Conservation (phyloP, 352 stramenopile species). For the Pythium aristosporum region DNA sequence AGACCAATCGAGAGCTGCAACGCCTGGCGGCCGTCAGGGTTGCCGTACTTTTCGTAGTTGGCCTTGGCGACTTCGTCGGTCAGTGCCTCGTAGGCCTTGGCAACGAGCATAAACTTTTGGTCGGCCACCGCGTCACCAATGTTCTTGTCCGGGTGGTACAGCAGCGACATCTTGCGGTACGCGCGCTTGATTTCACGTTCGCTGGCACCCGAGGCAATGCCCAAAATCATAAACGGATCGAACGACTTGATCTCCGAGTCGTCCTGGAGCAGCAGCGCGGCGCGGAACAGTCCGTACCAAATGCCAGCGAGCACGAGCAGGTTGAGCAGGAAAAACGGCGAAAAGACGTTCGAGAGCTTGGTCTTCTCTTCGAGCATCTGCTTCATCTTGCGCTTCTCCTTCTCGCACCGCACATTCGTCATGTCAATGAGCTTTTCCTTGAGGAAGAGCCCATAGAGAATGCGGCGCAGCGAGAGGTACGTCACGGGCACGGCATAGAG, state of each 20-base stretch:
- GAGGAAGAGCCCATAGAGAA: conserved; percentile 89
- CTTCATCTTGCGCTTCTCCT: conserved; percentile 84
- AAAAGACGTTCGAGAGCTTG: conserved; percentile 83
- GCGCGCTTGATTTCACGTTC: conserved; percentile 95
- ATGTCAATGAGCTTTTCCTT: conserved; percentile 88
- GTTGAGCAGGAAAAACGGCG: conserved; percentile 71
- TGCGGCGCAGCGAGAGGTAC: conserved; percentile 80
- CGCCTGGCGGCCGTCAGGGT: conserved; percentile 97
- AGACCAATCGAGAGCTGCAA: conserved; percentile 96
- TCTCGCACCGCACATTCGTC: conserved; percentile 78
- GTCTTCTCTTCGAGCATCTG: conserved; percentile 85
- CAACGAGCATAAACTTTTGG: conserved; percentile 99
- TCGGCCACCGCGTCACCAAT: conserved; percentile 95
- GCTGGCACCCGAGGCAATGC: conserved; percentile 89
- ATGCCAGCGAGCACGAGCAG: conserved; percentile 65
- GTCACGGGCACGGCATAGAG: conserved; percentile 97
- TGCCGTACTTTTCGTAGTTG: conserved; percentile 99
- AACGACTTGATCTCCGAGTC: conserved; percentile 98
- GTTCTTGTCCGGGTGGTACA: conserved; percentile 96
- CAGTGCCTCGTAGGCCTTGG: conserved; percentile 93
- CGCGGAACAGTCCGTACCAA: conserved; percentile 89
- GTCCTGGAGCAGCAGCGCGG: conserved; percentile 89
- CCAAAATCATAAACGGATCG: conserved; percentile 97
- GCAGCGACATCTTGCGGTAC: conserved; percentile 92
- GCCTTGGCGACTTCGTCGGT: conserved; percentile 95